These are phyloP conservation scores for Starmerella vitae DNA, from an alignment of 805 yeast genomes.

Conservation along the genomic window DNA sequence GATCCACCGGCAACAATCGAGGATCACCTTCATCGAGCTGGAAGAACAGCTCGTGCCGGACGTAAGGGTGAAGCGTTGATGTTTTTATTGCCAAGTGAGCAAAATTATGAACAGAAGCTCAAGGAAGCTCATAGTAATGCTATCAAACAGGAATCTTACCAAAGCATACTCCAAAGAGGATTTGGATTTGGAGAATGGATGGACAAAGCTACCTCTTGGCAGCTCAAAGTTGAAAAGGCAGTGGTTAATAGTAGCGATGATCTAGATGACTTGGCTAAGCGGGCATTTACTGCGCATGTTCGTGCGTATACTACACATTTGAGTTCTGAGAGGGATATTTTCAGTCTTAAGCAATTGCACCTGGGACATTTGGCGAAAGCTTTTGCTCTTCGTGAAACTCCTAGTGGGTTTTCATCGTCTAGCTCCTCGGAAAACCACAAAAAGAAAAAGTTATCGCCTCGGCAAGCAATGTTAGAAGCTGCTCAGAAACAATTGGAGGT, in stretches of 20 bases:
- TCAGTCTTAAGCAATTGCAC: conserved; percentile 73
- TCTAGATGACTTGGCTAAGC: conserved; percentile 52
- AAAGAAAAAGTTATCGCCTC: conserved; percentile 15
- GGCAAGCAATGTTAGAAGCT: conserved; percentile 18
- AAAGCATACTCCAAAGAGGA: conserved; percentile 24
- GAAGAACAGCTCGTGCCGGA: conserved; percentile 98
- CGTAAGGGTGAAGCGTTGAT: conserved; percentile 61
- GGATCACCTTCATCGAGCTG: conserved; percentile 92
- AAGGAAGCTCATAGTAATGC: conserved; percentile 45
- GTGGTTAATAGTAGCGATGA: conserved; percentile 46
- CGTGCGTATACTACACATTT: conserved; percentile 95
- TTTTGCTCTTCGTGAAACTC: conserved; percentile 89
- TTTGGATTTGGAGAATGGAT: conserved; percentile 56
- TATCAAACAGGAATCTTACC: conserved; percentile 37
- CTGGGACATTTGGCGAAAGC: conserved; percentile 92
- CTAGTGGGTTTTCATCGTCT: conserved; percentile 37
- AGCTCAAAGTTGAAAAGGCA: conserved; percentile 79
- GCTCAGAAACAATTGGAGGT: conserved; percentile 17
- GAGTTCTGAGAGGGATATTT: conserved; percentile 59
- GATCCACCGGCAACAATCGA: conserved; percentile 93
- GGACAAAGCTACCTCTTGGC: conserved; percentile 92
- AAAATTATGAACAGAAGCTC: conserved; percentile 48
- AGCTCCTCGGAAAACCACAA: background rate
- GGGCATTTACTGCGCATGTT: conserved; percentile 77
- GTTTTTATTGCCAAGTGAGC: conserved; percentile 83